These are phyloP conservation scores for Neonectria faginata DNA, from an alignment of 2,329 filamentous ascomycete species.

Conservation along the genomic window DNA sequence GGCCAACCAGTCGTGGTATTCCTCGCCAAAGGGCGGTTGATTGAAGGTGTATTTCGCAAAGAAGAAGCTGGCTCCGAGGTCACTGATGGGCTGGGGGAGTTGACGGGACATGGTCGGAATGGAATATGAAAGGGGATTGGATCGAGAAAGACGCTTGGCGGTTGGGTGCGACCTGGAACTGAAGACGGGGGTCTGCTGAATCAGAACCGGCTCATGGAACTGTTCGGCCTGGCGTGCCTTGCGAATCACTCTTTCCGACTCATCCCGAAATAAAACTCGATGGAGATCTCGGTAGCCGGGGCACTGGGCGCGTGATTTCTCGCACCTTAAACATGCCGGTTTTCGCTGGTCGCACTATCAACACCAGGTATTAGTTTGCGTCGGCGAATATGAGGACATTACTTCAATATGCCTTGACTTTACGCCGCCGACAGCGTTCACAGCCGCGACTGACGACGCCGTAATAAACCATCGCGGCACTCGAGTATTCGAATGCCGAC, in stretches of 20 bases:
- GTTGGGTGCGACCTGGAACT: background rate
- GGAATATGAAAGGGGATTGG: background rate
- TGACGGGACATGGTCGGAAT: background rate
- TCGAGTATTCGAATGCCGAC: background rate
- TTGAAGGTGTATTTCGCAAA: constrained; percentile 40
- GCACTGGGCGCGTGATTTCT: constrained; percentile 38
- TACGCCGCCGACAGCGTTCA: constrained; percentile 44
- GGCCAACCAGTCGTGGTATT: constrained; percentile 36
- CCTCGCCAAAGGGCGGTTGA: constrained; percentile 34
- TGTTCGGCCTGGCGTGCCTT: constrained; percentile 26
- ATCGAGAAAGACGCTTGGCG: too few species aligned
- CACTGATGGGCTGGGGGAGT: background rate
- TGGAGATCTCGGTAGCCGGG: constrained; percentile 43
- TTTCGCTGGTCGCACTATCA: constrained; percentile 43
- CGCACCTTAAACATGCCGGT: constrained; percentile 42
- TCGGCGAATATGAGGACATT: background rate
- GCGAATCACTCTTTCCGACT: constrained; percentile 37
- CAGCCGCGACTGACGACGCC: constrained; percentile 43
- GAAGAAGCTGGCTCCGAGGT: constrained; percentile 35
- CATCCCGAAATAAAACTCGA: constrained; percentile 43
- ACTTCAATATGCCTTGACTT: constrained; percentile 39
- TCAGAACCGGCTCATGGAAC: constrained; percentile 8
- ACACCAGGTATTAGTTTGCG: background rate
- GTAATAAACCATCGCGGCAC: constrained; percentile 37
- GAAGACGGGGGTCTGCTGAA: background rate